These are phyloP conservation scores for Davidsoniella neocaledoniae DNA, from an alignment of 2,329 filamentous ascomycete species.

Conservation along the genomic window DNA sequence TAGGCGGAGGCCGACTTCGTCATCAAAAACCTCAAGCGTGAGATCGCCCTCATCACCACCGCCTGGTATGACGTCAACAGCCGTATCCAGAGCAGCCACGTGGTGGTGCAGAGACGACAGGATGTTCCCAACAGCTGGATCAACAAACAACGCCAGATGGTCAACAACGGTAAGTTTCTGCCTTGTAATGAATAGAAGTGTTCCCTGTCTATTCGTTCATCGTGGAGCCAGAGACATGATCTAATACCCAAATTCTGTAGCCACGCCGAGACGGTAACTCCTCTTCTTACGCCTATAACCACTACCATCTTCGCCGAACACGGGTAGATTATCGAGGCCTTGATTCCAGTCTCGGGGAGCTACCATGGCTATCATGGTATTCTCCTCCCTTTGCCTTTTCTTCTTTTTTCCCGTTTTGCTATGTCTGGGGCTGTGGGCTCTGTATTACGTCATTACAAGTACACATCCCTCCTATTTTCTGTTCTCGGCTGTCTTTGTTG, in stretches of 20 bases:
- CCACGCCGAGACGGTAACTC: conserved; percentile 12
- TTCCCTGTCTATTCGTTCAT: not conserved
- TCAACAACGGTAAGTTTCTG: conserved; percentile 26
- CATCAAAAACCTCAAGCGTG: conserved; percentile 55
- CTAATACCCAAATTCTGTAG: conserved; percentile 3
- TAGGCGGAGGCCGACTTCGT: conserved; percentile 36
- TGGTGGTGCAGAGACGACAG: conserved; percentile 56
- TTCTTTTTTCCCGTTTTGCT: not conserved
- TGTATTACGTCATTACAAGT: conserved; percentile 6
- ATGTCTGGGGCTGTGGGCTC: conserved; percentile 2
- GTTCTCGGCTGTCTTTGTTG: conserved; percentile 1
- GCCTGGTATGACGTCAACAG: conserved; percentile 74
- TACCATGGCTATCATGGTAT: not conserved
- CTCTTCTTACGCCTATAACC: conserved; percentile 1
- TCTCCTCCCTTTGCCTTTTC: not conserved
- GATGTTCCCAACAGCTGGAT: conserved; percentile 70
- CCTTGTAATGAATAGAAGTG: not conserved
- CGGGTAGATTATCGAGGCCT: no score
- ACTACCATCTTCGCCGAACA: not conserved
- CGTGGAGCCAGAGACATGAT: not conserved
- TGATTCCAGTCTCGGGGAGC: no score
- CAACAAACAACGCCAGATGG: conserved; percentile 62
- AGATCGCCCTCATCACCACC: conserved; percentile 63
- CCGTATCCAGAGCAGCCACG: conserved; percentile 67
- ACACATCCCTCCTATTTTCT: not conserved